A percentile compares a stretch with the other conserved stretches of the same genome.
phyloP scores from a whole-genome alignment of 495 filamentous ascomycete species.

The Aspergillus haitiensis region DNA sequence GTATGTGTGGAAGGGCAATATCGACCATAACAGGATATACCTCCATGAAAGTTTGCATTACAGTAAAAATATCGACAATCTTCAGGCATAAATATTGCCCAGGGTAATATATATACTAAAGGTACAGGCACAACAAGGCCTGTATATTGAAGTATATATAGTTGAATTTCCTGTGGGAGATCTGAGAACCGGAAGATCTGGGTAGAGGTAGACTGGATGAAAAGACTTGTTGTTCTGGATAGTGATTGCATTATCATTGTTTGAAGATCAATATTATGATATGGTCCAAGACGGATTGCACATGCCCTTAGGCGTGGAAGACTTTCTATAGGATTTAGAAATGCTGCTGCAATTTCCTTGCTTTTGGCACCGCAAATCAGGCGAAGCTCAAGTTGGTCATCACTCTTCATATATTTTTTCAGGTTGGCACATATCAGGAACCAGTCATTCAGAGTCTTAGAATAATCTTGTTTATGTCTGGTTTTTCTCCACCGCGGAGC shows the following conservation, averaged over 20 bases:
- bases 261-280: slow-evolving; percentile 9
- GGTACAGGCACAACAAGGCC: slow-evolving; percentile 1
- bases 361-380: slow-evolving; percentile 3
- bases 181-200: slow-evolving; percentile 9
- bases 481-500: too few species aligned
- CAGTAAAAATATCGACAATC: background rate
- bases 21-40: too few species aligned
- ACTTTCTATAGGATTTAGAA: slow-evolving; percentile 6
- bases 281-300: slow-evolving; percentile 4
- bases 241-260: slow-evolving; percentile 9
- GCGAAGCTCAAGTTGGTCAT: background rate
- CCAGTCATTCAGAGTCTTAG: background rate
- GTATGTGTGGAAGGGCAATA: slow-evolving; percentile 10
- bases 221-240: background rate
- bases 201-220: background rate
- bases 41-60: background rate
- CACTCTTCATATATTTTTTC: background rate
- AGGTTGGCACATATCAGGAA: background rate
- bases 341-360: background rate
- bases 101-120: background rate
- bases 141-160: slow-evolving; percentile 1
- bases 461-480: background rate
- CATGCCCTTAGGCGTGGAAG: slow-evolving; percentile 9
- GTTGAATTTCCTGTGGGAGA: slow-evolving; percentile 9
- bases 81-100: background rate